Conservation (phyloP, 257 asterid genomes). For the Dorcoceras hygrometricum region DNA sequence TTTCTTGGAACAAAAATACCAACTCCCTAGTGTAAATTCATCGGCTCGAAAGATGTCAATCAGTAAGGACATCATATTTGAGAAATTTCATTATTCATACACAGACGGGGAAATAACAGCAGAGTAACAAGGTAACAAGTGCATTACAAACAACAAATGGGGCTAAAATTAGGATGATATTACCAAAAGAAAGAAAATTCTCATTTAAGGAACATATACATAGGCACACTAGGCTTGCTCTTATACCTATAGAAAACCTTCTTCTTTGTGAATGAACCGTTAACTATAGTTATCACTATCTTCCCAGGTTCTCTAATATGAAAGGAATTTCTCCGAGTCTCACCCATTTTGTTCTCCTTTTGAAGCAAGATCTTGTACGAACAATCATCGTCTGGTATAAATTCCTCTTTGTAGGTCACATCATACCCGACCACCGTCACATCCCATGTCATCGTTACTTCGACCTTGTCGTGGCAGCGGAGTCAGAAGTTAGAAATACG, state of each 20-base stretch:
- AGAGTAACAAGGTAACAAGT: too few relatives aligned
- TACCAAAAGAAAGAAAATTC: neutral
- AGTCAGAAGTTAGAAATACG: neutral
- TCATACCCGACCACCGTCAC: conserved; percentile 62
- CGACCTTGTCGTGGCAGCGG: conserved; percentile 34
- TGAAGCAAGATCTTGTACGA: conserved; percentile 74
- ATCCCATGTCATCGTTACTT: conserved; percentile 70
- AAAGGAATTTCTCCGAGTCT: conserved; percentile 49
- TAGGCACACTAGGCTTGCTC: conserved; percentile 54
- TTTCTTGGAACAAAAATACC: neutral
- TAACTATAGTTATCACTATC: conserved; percentile 55
- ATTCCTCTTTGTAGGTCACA: conserved; percentile 70
- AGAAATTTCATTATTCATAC: neutral
- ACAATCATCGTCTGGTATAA: conserved; percentile 78
- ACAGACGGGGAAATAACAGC: neutral
- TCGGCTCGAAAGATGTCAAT: neutral
- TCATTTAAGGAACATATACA: conserved; percentile 40
- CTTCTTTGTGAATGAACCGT: conserved; percentile 53
- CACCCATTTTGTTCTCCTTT: conserved; percentile 55
- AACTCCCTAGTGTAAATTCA: neutral
- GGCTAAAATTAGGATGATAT: neutral
- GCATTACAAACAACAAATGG: neutral
- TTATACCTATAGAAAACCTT: conserved; percentile 71
- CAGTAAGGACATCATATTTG: neutral
- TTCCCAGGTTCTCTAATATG: conserved; percentile 81